phyloP scores from a whole-genome alignment of 2,329 filamentous ascomycete genomes.

The Penicillium rolfsii region DNA sequence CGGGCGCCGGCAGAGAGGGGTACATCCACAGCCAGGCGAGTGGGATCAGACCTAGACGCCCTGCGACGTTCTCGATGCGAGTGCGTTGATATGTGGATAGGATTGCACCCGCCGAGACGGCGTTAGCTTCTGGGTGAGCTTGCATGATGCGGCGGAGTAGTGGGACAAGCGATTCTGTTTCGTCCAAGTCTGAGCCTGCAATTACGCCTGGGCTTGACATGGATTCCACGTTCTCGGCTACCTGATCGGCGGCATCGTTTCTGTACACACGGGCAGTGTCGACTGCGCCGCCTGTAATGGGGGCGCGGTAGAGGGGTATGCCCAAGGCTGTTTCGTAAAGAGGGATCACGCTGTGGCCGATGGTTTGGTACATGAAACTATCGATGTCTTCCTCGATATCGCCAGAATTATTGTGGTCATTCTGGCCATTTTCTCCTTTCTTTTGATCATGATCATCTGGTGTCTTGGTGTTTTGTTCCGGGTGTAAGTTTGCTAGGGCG shows the following conservation, averaged over 20 bases:
- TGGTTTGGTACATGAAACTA: constrained; percentile 99
- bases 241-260: constrained; percentile 26
- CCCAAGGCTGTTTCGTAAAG: constrained; percentile 78
- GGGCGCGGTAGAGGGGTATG: constrained; percentile 79
- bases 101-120: constrained; percentile 87
- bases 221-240: constrained; percentile 5
- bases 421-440: constrained; percentile 13
- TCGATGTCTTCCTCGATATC: constrained; percentile 69
- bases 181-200: constrained; percentile 56
- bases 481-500: constrained; percentile 87
- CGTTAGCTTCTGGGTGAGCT: constrained; percentile 78
- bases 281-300: constrained; percentile 72
- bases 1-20: constrained; percentile 66
- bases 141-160: constrained; percentile 69
- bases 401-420: constrained; percentile 17
- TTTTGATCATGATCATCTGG: constrained; percentile 13
- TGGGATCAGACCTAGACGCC: constrained; percentile 79
- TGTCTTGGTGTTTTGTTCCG: constrained; percentile 41
- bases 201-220: neutral
- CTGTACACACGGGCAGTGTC: constrained; percentile 74
- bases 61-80: constrained; percentile 86
- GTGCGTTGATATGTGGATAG: constrained; percentile 95
- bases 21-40: constrained; percentile 94
- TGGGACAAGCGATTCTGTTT: constrained; percentile 83
- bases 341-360: constrained; percentile 84